These are phyloP conservation scores for Calonectria multiphialidica DNA, from an alignment of 2,329 filamentous ascomycete genomes.

Conservation along the genomic window DNA sequence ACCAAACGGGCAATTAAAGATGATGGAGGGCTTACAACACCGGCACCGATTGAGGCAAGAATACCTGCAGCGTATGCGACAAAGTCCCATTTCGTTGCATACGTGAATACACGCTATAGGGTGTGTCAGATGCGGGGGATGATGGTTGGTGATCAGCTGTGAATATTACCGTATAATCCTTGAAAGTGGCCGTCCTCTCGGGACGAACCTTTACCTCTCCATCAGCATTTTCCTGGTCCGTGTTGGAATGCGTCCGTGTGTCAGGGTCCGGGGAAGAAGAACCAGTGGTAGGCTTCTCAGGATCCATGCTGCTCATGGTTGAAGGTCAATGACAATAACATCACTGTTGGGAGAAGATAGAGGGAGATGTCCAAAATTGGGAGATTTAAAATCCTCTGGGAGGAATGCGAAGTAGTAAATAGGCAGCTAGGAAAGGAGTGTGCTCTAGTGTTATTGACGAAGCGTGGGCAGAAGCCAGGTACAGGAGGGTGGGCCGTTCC, in stretches of 20 bases:
- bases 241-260: conserved; percentile 4
- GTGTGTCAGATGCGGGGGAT: background rate
- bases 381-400: background rate
- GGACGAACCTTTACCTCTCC: conserved; percentile 52
- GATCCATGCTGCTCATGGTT: conserved; percentile 32
- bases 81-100: conserved; percentile 66
- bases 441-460: background rate
- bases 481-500: conserved; percentile 12
- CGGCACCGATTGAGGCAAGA: conserved; percentile 63
- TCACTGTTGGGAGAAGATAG: background rate
- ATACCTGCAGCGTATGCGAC: conserved; percentile 60
- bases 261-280: conserved; percentile 23
- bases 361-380: background rate
- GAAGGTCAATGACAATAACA: background rate
- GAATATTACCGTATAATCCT: conserved; percentile 55
- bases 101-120: conserved; percentile 62
- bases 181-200: conserved; percentile 58
- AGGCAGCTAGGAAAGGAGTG: background rate
- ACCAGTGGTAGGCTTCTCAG: conserved; percentile 27
- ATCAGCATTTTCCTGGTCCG: conserved; percentile 44
- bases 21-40: conserved; percentile 45
- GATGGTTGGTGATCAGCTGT: too few relatives aligned
- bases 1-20: background rate
- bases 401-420: background rate
- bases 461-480: background rate